Base-by-base conservation (phyloP, 345 rosid genomes). In the Dipteronia sinensis region DNA sequence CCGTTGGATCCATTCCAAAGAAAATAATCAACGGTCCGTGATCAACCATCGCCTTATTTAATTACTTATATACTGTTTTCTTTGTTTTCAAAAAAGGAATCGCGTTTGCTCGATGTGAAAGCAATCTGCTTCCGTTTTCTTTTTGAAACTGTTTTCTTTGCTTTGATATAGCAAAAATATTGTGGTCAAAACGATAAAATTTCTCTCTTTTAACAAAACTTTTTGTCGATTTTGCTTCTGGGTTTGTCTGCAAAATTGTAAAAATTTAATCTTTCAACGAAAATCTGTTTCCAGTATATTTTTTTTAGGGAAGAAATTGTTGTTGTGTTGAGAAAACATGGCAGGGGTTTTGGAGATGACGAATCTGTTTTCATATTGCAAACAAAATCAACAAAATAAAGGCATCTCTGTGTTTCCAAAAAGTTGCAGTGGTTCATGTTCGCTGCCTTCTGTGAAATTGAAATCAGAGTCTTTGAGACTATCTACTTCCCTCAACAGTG, bases 311-410 rank as follows among this genome's bases (percentile, higher is more conserved):
- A 11, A 0, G 4, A 4, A 25, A 1, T 25, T 12, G 2, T 44
- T 77, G 31, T n/a, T 78, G 31, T 65, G 77, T 69, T n/a, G 81
- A 2, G 65, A 67, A 62, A 61, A 22, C 40, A 90, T 90, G 94
- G 86, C 90, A 11, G 89, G 82, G 49, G 85, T 87, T 75, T 77
- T 92, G 80, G 79, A 86, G 83, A 85, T 79, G 78, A 20, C 88
- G 31, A 87, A 79, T 80, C 79, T 87, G 29, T 79, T 92, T 63
- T 38, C 81, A 17, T 71, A 72, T 73, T 67, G 68, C 78, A 67
- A 68, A 69, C 85, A 44, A 10, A 77, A 81, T 79, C 84, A 82
- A 49, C 86, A 51, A 1, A 61, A 56, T 44, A 64, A 59, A 8
- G 23, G 78, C 23, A n/a, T 71, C 66, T 81, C 78, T 70, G 67